Conservation (phyloP, 345 rosid species). For the Dimocarpus longan region DNA sequence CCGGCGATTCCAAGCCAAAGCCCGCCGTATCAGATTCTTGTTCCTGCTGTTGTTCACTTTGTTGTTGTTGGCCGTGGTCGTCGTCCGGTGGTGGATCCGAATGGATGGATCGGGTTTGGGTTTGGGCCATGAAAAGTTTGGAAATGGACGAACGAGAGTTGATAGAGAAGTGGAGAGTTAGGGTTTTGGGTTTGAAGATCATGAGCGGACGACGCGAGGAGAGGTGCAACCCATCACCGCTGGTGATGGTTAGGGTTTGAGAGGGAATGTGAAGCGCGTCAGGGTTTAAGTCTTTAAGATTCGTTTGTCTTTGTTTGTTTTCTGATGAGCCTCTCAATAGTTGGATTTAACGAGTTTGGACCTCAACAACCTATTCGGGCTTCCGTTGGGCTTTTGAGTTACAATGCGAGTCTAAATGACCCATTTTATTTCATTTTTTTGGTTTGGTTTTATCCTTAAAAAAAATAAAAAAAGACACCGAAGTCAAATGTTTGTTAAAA, state of each 20-base stretch:
- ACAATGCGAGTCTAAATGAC: not conserved
- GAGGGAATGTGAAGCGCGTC: not conserved
- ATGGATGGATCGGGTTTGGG: conserved; percentile 33
- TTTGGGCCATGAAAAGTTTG: conserved; percentile 37
- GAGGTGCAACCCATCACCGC: conserved; percentile 59
- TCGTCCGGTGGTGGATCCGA: conserved; percentile 28
- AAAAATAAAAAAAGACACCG: no score
- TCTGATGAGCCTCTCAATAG: not conserved
- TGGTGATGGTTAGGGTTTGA: conserved; percentile 29
- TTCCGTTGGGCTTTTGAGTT: not conserved
- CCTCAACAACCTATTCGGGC: not conserved
- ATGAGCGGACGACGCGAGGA: conserved; percentile 48
- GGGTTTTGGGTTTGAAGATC: conserved; percentile 34
- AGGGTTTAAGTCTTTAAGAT: not conserved
- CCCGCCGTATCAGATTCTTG: conserved; percentile 23
- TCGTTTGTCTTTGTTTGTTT: not conserved
- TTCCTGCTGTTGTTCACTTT: conserved; percentile 14
- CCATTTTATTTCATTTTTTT: no score
- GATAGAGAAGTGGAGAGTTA: conserved; percentile 7
- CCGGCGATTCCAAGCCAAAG: conserved; percentile 28
- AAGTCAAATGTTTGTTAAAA: no score
- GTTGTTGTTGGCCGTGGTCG: conserved; percentile 29
- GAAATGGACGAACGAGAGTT: conserved; percentile 17
- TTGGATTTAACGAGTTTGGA: not conserved
- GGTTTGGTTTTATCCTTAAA: no score